Evolutionary conservation across 2,329 filamentous ascomycete genomes (phyloP).

Genomic region (Fusarium fujikuroi): DNA sequence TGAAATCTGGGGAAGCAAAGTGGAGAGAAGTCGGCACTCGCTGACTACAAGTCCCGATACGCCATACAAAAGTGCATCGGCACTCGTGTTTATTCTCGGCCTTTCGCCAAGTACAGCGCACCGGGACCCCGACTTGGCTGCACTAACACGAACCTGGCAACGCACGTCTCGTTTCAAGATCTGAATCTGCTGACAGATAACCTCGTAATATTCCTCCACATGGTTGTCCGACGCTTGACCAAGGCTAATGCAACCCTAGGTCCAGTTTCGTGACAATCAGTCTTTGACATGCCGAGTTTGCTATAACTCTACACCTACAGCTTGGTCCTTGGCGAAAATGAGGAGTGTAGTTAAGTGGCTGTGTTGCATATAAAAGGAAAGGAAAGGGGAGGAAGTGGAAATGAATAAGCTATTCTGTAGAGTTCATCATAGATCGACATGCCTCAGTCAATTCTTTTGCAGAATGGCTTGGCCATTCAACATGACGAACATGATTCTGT

Average conservation of each 20-base stretch:
- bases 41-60: not conserved
- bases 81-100: not conserved
- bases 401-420: rapidly evolving
- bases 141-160: not conserved
- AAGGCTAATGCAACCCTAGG: too few species aligned
- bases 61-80: not conserved
- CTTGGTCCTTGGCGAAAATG: too few species aligned
- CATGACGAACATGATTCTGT: not conserved
- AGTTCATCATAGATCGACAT: not conserved
- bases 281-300: rapidly evolving
- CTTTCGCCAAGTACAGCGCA: not conserved
- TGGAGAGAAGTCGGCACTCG: not conserved
- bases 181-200: not conserved
- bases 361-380: too few species aligned
- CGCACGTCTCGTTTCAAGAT: not conserved
- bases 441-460: not conserved
- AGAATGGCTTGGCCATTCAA: not conserved
- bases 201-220: not conserved
- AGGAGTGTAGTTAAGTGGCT: too few species aligned
- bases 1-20: not conserved
- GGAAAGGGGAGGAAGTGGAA: too few species aligned
- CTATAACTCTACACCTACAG: rapidly evolving
- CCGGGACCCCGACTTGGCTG: not conserved
- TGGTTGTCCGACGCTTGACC: not conserved
- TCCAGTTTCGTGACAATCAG: not conserved